Conservation (phyloP, 306 rosid genomes). For the Vigna angularis region DNA sequence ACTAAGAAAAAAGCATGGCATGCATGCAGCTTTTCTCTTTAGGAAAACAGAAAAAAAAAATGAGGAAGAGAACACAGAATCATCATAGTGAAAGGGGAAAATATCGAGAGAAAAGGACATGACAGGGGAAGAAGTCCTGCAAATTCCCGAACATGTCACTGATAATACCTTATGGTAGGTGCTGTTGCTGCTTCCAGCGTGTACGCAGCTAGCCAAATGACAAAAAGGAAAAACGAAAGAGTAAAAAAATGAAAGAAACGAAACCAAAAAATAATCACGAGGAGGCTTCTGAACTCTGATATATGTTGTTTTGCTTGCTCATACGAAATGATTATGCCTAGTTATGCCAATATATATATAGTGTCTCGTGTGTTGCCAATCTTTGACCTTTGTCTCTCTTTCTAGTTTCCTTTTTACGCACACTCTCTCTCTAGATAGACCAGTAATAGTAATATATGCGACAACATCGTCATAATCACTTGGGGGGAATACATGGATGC, state of each 20-base stretch:
- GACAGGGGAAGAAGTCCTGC: slow-evolving; percentile 43
- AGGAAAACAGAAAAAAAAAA: slow-evolving; percentile 22
- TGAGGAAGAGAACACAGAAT: slow-evolving; percentile 33
- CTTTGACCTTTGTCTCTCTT: slow-evolving; percentile 47
- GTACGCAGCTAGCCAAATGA: slow-evolving; percentile 8
- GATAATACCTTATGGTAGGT: slow-evolving; percentile 48
- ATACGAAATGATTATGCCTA: slow-evolving; percentile 63
- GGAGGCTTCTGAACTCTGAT: slow-evolving; percentile 49
- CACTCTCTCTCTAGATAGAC: neutral
- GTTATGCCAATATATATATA: slow-evolving; percentile 24
- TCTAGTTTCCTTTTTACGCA: slow-evolving; percentile 15
- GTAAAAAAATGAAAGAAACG: neutral
- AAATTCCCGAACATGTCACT: slow-evolving; percentile 50
- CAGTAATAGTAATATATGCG: slow-evolving; percentile 47
- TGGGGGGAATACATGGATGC: slow-evolving; percentile 36
- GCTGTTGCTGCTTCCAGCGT: slow-evolving; percentile 32
- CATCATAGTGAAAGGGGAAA: slow-evolving; percentile 43
- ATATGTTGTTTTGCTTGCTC: slow-evolving; percentile 23
- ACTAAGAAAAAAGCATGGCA: neutral
- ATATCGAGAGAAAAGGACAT: slow-evolving; percentile 37
- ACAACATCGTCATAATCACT: slow-evolving; percentile 69
- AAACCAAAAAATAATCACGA: slow-evolving; percentile 49
- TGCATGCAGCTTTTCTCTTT: neutral
- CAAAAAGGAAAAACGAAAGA: slow-evolving; percentile 25
- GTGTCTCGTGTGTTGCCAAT: slow-evolving; percentile 14